These are phyloP conservation scores for Circinella minor DNA, from an alignment of 371 early-diverging fungal species.

Conservation along the genomic window DNA sequence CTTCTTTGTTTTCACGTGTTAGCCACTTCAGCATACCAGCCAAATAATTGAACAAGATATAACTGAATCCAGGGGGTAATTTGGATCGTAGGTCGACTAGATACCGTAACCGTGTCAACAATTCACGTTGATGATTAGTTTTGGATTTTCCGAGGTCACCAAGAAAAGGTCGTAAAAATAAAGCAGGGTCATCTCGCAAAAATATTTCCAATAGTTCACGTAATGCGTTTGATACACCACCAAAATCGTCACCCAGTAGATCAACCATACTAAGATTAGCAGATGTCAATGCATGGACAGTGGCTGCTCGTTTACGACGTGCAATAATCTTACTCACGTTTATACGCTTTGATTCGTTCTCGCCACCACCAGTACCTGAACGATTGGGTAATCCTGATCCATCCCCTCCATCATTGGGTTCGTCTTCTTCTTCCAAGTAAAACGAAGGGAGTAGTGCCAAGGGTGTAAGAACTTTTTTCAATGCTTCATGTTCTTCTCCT, in stretches of 20 bases:
- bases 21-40: slow-evolving; percentile 69
- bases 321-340: slow-evolving; percentile 37
- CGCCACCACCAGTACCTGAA: slow-evolving; percentile 6
- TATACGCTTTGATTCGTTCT: slow-evolving; percentile 17
- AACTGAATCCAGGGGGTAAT: slow-evolving; percentile 62
- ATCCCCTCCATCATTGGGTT: slow-evolving; percentile 28
- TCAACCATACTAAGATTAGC: slow-evolving; percentile 58
- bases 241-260: slow-evolving; percentile 53
- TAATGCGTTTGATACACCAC: slow-evolving; percentile 50
- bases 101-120: slow-evolving; percentile 51
- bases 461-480: slow-evolving; percentile 56
- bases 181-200: slow-evolving; percentile 63
- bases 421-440: slow-evolving; percentile 58
- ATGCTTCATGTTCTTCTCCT: slow-evolving; percentile 54
- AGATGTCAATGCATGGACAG: slow-evolving; percentile 53
- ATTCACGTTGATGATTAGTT: slow-evolving; percentile 38
- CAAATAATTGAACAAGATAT: slow-evolving; percentile 66
- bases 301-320: slow-evolving; percentile 44
- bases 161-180: slow-evolving; percentile 62
- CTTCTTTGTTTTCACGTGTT: slow-evolving; percentile 48
- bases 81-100: slow-evolving; percentile 58
- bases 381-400: not conserved
- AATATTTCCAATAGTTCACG: slow-evolving; percentile 55
- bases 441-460: slow-evolving; percentile 58
- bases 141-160: slow-evolving; percentile 56